Evolutionary conservation across 2,329 filamentous ascomycete genomes (phyloP).

Genomic region (Xylariomycetidae sp.): DNA sequence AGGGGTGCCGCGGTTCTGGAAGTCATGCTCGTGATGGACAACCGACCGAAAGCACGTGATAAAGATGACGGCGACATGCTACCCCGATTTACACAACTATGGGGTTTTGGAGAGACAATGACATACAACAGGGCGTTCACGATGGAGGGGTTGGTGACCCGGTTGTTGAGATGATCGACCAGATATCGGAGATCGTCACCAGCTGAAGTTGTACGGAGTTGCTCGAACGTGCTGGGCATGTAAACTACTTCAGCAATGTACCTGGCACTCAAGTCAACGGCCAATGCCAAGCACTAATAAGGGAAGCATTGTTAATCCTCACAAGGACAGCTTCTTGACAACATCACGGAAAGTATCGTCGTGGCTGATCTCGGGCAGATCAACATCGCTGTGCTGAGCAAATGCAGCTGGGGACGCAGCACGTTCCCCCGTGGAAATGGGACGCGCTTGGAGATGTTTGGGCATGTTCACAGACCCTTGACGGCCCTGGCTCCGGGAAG

Average conservation of each 20-base stretch:
- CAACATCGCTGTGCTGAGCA: conserved; percentile 16
- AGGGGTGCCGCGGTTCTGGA: too few species aligned
- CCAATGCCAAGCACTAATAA: too few species aligned
- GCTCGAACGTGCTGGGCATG: conserved; percentile 65
- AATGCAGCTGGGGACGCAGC: conserved; percentile 30
- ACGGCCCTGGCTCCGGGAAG: too few species aligned
- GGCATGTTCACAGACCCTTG: conserved; percentile 31
- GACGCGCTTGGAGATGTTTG: conserved; percentile 36
- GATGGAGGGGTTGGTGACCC: conserved; percentile 62
- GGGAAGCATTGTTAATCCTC: too few species aligned
- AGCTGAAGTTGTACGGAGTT: conserved; percentile 60
- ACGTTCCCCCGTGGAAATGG: conserved; percentile 23
- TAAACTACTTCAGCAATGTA: conserved; percentile 58
- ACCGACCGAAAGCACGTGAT: too few species aligned
- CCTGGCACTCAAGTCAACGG: conserved; percentile 31
- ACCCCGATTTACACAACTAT: too few species aligned
- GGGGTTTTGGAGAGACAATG: neutral
- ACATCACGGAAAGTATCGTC: conserved; percentile 58
- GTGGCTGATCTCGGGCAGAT: conserved; percentile 50
- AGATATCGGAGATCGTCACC: conserved; percentile 52
- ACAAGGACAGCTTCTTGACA: conserved; percentile 62
- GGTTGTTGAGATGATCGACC: conserved; percentile 56
- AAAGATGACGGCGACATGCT: too few species aligned
- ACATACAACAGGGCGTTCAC: conserved; percentile 69
- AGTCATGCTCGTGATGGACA: too few species aligned